phyloP scores from a whole-genome alignment of 768 basidiomycete genomes.

The Phaffia tasmanica region DNA sequence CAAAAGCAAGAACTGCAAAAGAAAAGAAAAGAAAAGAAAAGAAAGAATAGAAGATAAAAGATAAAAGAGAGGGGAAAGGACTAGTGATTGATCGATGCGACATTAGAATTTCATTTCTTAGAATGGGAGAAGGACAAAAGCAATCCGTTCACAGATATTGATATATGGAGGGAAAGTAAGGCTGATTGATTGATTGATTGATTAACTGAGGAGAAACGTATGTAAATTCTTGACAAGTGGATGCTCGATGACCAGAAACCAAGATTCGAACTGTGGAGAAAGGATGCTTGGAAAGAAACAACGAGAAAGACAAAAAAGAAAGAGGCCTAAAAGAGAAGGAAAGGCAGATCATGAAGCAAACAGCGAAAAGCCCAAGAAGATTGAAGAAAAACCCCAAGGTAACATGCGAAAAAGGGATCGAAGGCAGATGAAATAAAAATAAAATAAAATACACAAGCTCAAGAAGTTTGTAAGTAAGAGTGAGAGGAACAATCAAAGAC shows the following conservation, averaged over 20 bases:
- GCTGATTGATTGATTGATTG: too few relatives aligned
- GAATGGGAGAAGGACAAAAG: too few relatives aligned
- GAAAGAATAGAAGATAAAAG: background rate
- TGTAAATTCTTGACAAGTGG: background rate
- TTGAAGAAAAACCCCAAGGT: background rate
- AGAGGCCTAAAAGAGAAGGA: background rate
- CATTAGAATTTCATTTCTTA: too few relatives aligned
- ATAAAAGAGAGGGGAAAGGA: background rate
- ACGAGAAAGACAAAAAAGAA: slow-evolving; percentile 2
- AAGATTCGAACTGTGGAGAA: background rate
- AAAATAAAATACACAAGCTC: too few relatives aligned
- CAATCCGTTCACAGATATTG: too few relatives aligned
- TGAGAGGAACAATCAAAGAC: too few relatives aligned
- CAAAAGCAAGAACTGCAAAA: slow-evolving; percentile 7
- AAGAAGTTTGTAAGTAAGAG: too few relatives aligned
- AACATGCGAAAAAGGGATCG: too few relatives aligned
- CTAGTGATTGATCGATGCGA: background rate
- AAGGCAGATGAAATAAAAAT: too few relatives aligned
- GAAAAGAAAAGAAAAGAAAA: background rate
- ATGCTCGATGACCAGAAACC: background rate
- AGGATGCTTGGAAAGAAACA: background rate
- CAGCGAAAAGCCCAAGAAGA: background rate
- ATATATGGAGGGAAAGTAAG: too few relatives aligned
- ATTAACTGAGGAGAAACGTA: too few relatives aligned
- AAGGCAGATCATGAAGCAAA: background rate